A percentile compares a stretch with the other conserved stretches of the same genome.
Evolutionary conservation across 2,329 filamentous ascomycete genomes (phyloP).

Genomic region (Aphanoascus verrucosus): DNA sequence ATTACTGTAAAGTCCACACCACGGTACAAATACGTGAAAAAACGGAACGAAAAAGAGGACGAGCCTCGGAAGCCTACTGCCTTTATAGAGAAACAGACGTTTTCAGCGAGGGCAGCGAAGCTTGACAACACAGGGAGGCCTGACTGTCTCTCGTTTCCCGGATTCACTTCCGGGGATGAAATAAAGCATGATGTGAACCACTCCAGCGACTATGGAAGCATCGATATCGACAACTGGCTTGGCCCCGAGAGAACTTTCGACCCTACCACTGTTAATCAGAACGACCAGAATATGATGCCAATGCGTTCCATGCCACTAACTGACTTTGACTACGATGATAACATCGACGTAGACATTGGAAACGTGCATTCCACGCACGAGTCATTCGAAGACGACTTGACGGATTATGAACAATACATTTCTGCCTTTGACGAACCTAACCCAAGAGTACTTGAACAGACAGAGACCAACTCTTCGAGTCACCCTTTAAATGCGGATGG

Average conservation of each 20-base stretch:
- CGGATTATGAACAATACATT: conserved; percentile 10
- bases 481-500: background rate
- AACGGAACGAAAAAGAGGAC: background rate
- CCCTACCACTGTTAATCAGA: background rate
- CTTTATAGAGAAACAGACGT: background rate
- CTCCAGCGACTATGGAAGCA: conserved; percentile 4
- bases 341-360: background rate
- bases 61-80: background rate
- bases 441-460: background rate
- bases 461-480: background rate
- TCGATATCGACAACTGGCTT: conserved; percentile 1
- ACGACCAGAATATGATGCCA: background rate
- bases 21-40: conserved; percentile 7
- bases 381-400: conserved; percentile 3
- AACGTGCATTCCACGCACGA: background rate
- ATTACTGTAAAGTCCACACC: background rate
- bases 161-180: background rate
- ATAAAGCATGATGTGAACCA: background rate
- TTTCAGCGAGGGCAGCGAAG: background rate
- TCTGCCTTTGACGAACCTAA: background rate
- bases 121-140: background rate
- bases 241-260: background rate
- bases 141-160: background rate
- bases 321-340: conserved; percentile 2
- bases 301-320: background rate